Conservation (phyloP, 169 alveolate species). For the Toxoplasma gondii region DNA sequence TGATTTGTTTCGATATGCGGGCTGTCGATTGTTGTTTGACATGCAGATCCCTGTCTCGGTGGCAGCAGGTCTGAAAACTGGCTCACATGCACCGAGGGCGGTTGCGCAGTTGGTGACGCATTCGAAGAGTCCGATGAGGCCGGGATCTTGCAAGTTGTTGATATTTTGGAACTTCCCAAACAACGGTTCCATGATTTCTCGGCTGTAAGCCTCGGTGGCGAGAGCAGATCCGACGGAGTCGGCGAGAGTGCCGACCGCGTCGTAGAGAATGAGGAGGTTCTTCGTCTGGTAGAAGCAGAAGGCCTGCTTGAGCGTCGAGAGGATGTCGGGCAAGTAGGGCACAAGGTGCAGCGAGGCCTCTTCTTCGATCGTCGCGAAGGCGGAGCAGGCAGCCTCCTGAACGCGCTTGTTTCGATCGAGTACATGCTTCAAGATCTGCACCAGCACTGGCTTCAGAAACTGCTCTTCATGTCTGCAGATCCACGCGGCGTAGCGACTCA, state of each 20-base stretch:
- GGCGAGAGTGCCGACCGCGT: slow-evolving; percentile 84
- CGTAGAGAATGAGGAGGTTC: slow-evolving; percentile 82
- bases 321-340: slow-evolving; percentile 79
- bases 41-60: not conserved
- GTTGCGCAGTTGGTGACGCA: slow-evolving; percentile 27
- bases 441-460: slow-evolving; percentile 69
- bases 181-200: not conserved
- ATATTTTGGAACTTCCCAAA: not conserved
- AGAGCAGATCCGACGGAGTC: slow-evolving; percentile 73
- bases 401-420: slow-evolving; percentile 91
- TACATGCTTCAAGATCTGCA: slow-evolving; percentile 79
- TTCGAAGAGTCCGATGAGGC: slow-evolving; percentile 27
- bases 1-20: no score
- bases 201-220: not conserved
- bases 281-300: slow-evolving; percentile 79
- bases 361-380: slow-evolving; percentile 90
- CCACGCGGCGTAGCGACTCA: slow-evolving; percentile 88
- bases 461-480: slow-evolving; percentile 76
- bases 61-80: not conserved
- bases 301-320: slow-evolving; percentile 80
- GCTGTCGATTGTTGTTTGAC: not conserved
- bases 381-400: slow-evolving; percentile 94
- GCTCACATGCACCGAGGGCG: slow-evolving; percentile 8
- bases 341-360: slow-evolving; percentile 76
- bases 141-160: not conserved